phyloP scores from a whole-genome alignment of 495 filamentous ascomycete species.

The Neurospora pannonica region DNA sequence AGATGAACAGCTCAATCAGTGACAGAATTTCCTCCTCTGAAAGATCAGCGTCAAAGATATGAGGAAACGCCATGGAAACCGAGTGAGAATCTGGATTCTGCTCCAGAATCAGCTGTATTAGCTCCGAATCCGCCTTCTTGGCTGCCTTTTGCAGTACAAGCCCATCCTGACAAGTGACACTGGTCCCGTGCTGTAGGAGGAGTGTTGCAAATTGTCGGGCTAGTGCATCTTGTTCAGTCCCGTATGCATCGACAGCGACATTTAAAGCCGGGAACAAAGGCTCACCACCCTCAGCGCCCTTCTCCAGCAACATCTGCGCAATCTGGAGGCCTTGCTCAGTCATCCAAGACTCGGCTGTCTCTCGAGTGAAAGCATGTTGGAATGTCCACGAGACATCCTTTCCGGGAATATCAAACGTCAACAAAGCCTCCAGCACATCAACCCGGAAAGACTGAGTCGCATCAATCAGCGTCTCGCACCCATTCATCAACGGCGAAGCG shows the following conservation, averaged over 20 bases:
- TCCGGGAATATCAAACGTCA: constrained; percentile 23
- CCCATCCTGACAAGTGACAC: constrained; percentile 33
- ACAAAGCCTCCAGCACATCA: constrained; percentile 26
- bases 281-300: constrained; percentile 23
- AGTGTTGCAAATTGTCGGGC: constrained; percentile 26
- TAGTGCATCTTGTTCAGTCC: constrained; percentile 20
- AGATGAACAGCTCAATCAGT: constrained; percentile 31
- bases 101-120: constrained; percentile 28
- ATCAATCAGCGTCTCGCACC: constrained; percentile 36
- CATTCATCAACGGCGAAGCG: constrained; percentile 32
- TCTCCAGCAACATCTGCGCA: constrained; percentile 28
- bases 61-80: constrained; percentile 33
- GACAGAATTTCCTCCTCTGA: constrained; percentile 27
- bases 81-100: constrained; percentile 28
- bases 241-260: constrained; percentile 22
- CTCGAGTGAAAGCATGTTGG: constrained; percentile 25
- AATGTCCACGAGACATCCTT: constrained; percentile 32
- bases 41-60: constrained; percentile 28
- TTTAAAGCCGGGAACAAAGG: constrained; percentile 29
- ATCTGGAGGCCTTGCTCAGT: constrained; percentile 28
- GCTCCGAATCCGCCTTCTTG: constrained; percentile 24
- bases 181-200: constrained; percentile 25
- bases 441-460: constrained; percentile 23
- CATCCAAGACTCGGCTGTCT: constrained; percentile 26
- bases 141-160: constrained; percentile 33